These are phyloP conservation scores for Hypoxylon intermedium DNA, from an alignment of 495 filamentous ascomycete genomes.

Conservation along the genomic window DNA sequence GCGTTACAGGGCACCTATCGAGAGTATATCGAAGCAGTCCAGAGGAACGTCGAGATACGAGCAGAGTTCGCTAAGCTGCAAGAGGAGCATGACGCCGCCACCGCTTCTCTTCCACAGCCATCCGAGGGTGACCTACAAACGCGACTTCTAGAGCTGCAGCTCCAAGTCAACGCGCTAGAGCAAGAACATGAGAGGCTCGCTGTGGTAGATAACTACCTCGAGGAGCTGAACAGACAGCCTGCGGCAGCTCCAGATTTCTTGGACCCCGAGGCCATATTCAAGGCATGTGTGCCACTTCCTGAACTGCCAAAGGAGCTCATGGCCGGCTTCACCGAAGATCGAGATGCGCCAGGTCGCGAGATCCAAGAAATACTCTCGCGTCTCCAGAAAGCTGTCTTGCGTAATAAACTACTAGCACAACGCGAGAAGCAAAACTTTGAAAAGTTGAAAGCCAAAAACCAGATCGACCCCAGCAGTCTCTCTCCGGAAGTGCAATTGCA, in stretches of 20 bases:
- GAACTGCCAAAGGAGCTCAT: conserved; percentile 57
- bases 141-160: conserved; percentile 56
- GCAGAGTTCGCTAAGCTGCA: conserved; percentile 53
- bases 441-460: conserved; percentile 56
- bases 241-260: conserved; percentile 58
- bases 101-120: conserved; percentile 11
- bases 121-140: conserved; percentile 32
- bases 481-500: conserved; percentile 50
- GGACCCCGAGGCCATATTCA: conserved; percentile 52
- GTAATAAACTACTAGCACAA: conserved; percentile 66
- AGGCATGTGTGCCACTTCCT: conserved; percentile 52
- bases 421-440: conserved; percentile 68
- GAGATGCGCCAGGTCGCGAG: conserved; percentile 41
- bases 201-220: conserved; percentile 52
- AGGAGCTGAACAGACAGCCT: conserved; percentile 62
- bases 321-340: conserved; percentile 47
- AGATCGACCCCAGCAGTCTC: conserved; percentile 40
- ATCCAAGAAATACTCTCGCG: conserved; percentile 62
- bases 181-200: conserved; percentile 62
- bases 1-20: conserved; percentile 46
- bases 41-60: conserved; percentile 62
- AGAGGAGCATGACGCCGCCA: conserved; percentile 35
- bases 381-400: conserved; percentile 70
- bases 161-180: conserved; percentile 56
- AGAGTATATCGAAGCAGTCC: conserved; percentile 66